phyloP scores from a whole-genome alignment of 1,139 yeast genomes.

The Nakaseomyces bracarensis region DNA sequence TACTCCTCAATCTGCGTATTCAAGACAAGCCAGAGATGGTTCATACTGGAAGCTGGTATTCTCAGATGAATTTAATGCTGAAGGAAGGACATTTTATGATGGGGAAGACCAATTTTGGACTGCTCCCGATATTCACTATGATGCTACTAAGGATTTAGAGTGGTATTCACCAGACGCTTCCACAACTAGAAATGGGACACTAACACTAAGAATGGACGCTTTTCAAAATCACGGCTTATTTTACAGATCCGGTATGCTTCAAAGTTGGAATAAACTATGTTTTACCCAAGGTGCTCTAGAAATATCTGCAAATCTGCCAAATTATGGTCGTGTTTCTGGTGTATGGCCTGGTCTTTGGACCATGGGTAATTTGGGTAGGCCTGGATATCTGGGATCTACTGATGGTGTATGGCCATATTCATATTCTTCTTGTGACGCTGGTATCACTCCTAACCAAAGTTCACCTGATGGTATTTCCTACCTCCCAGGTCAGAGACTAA shows the following conservation, averaged over 20 bases:
- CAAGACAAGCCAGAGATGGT: constrained; percentile 44
- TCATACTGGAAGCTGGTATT: constrained; percentile 61
- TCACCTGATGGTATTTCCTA: constrained; percentile 70
- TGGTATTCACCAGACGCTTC: constrained; percentile 85
- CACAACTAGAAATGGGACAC: constrained; percentile 57
- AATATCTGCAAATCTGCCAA: constrained; percentile 62
- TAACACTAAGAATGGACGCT: constrained; percentile 61
- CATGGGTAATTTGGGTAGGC: constrained; percentile 75
- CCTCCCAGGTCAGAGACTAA: constrained; percentile 67
- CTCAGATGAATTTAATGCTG: constrained; percentile 73
- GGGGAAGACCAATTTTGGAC: constrained; percentile 80
- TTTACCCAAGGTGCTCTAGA: constrained; percentile 69
- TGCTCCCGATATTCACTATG: constrained; percentile 67
- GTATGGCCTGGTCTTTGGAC: constrained; percentile 90
- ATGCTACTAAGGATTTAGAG: constrained; percentile 72
- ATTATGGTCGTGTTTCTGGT: constrained; percentile 59
- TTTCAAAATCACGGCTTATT: constrained; percentile 58
- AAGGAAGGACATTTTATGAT: constrained; percentile 71
- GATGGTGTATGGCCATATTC: constrained; percentile 88
- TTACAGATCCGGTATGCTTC: constrained; percentile 78
- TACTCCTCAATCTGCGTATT: constrained; percentile 52
- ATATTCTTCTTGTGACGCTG: constrained; percentile 71
- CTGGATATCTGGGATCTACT: constrained; percentile 68
- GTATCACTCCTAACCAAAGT: constrained; percentile 79
- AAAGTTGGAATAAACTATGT: constrained; percentile 74